Conservation (phyloP, 495 filamentous ascomycete species). For the Penicillium antarcticum region DNA sequence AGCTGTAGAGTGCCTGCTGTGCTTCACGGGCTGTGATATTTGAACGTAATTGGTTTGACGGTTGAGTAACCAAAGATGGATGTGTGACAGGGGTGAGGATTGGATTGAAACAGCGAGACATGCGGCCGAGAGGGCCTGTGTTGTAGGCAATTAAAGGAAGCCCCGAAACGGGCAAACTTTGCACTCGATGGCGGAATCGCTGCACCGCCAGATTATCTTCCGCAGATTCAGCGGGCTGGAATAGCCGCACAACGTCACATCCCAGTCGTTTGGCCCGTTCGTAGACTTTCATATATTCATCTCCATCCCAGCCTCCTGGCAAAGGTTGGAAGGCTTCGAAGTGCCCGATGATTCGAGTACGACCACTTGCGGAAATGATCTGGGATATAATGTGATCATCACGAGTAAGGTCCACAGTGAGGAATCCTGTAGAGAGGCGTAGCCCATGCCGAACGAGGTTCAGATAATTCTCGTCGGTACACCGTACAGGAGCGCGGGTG, state of each 20-base stretch:
- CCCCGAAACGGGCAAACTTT: constrained; percentile 20
- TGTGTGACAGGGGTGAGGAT: constrained; percentile 61
- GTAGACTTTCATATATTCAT: constrained; percentile 33
- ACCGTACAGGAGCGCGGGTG: constrained; percentile 13
- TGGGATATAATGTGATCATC: constrained; percentile 49
- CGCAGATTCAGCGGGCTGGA: constrained; percentile 35
- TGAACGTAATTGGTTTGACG: constrained; percentile 20
- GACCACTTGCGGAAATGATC: constrained; percentile 55
- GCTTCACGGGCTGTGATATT: constrained; percentile 43
- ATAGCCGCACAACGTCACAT: constrained; percentile 49
- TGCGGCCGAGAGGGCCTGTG: constrained; percentile 60
- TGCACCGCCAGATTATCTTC: constrained; percentile 44
- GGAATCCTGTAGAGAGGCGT: constrained; percentile 66
- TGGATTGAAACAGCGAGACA: constrained; percentile 61
- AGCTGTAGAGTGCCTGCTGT: constrained; percentile 48
- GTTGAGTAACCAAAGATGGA: constrained; percentile 22
- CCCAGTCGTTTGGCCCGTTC: constrained; percentile 41
- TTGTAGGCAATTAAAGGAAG: constrained; percentile 68
- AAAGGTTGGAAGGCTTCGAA: constrained; percentile 46
- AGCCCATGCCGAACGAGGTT: constrained; percentile 63
- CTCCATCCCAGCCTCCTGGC: constrained; percentile 41
- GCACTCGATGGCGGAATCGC: constrained; percentile 33
- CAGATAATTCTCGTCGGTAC: constrained; percentile 49
- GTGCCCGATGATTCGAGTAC: constrained; percentile 66
- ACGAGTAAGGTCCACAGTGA: constrained; percentile 63